Evolutionary conservation across 106 monocot genomes (phyloP), one percentile per base, ranked within the genome.

Genomic region (Dendrobium officinale): DNA sequence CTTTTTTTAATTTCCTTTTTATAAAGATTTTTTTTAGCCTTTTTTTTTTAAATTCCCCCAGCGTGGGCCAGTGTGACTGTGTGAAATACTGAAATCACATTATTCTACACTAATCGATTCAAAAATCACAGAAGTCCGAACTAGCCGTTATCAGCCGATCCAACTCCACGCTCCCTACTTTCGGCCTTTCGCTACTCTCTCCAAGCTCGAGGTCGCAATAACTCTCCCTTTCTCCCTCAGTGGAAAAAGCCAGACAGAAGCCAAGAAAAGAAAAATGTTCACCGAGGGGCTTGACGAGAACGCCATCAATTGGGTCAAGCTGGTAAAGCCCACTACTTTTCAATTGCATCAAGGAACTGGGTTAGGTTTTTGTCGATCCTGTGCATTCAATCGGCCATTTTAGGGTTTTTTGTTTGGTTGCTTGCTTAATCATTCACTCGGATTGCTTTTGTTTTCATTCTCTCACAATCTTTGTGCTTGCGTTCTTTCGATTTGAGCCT

Each of bases 261-360:
- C 5, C 24, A 8, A 19, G 7, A 51, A 4, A 51, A 51, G 10
- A 73, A 83, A 42, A 79, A 92, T 98, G 88, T 94, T 98, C 80
- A 98, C 94, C 0, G 97, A 98, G 27, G 97, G 97, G 24, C 79
- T 98, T 42, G 97, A 98, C 75, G 94, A 94, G 87, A 91, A 45
- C 8, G 97, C 97, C 49, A 86, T 98, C 85, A 82, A 79, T 79
- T 98, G 97, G 97, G 76, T 98, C 59, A 98, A 94, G 48, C 83
- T 91, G 91, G 94, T 90, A 47, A 45, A 48, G 27, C 41, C 22
- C 51, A 51, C 26, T 37, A 56, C 0, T 74, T n/a, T 74, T 42
- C 20, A 18, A 42, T 37, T 43, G 73, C 73, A n/a, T 40, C 19
- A 19, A 42, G 4, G 51, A 51, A 13, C 19, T 6, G 43, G 73